Conservation (phyloP, 2,329 filamentous ascomycete species). For the Trichophyton schoenleinii region DNA sequence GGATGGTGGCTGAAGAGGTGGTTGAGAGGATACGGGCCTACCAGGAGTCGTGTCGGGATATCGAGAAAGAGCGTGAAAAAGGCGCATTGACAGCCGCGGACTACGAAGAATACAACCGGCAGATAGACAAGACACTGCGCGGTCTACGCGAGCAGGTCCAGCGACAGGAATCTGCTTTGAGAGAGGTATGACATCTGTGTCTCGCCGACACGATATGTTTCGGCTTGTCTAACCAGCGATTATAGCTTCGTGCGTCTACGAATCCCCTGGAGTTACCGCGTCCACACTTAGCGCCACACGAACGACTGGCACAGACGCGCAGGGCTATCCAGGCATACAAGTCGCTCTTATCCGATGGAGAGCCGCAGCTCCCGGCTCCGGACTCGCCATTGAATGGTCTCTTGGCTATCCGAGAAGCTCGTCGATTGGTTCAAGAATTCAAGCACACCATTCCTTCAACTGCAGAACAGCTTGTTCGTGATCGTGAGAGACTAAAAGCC, state of each 20-base stretch:
- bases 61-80: slow-evolving; percentile 23
- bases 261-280: slow-evolving; percentile 19
- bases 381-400: slow-evolving; percentile 59
- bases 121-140: slow-evolving; percentile 52
- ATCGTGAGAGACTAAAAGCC: slow-evolving; percentile 29
- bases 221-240: slow-evolving; percentile 12
- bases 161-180: slow-evolving; percentile 36
- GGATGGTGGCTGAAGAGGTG: slow-evolving; percentile 9
- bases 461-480: slow-evolving; percentile 28
- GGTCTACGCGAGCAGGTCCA: slow-evolving; percentile 48
- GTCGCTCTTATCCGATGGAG: slow-evolving; percentile 43
- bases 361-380: slow-evolving; percentile 53
- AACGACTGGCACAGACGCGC: slow-evolving; percentile 36
- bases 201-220: background rate
- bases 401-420: slow-evolving; percentile 55
- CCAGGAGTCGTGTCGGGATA: slow-evolving; percentile 22
- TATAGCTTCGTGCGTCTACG: slow-evolving; percentile 24
- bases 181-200: slow-evolving; percentile 26
- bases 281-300: slow-evolving; percentile 19
- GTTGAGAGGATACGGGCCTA: slow-evolving; percentile 17
- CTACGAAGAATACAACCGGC: slow-evolving; percentile 24
- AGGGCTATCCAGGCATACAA: slow-evolving; percentile 54
- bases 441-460: slow-evolving; percentile 43
- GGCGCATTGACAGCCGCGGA: slow-evolving; percentile 20
- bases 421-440: slow-evolving; percentile 52